These are phyloP conservation scores for Neurospora intermedia DNA, from an alignment of 495 filamentous ascomycete genomes.

Conservation along the genomic window DNA sequence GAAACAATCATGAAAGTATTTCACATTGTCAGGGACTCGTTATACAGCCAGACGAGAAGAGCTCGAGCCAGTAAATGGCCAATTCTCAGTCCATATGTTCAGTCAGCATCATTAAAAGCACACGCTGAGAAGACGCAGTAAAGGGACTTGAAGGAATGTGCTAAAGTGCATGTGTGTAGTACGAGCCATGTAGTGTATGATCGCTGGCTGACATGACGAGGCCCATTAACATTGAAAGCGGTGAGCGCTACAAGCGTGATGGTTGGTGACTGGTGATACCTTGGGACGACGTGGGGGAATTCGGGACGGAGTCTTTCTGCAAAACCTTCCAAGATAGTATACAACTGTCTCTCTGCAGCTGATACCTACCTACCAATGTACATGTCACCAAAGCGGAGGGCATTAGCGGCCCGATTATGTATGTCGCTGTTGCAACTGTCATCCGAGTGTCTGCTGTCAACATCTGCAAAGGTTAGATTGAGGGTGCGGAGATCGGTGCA, in stretches of 20 bases:
- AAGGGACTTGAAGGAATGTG: neutral
- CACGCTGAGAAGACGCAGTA: neutral
- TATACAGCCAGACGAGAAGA: neutral
- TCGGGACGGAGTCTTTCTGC: neutral
- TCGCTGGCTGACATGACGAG: neutral
- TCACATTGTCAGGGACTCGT: neutral
- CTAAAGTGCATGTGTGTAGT: neutral
- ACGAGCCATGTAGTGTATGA: neutral
- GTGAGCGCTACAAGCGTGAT: neutral
- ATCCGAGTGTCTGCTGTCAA: neutral
- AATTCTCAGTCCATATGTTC: neutral
- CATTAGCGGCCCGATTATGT: neutral
- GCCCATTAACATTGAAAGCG: neutral
- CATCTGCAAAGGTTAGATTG: neutral
- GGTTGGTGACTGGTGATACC: neutral
- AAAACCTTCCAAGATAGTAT: neutral
- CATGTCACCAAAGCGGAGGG: neutral
- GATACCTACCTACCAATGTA: neutral
- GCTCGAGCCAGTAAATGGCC: neutral
- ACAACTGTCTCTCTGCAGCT: neutral
- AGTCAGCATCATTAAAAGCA: neutral
- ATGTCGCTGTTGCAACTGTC: neutral
- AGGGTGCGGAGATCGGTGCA: neutral
- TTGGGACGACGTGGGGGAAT: neutral
- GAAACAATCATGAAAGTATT: neutral